Evolutionary conservation across 1,284 basidiomycete genomes (phyloP).

Genomic region (Stygiomarasmius scandens): DNA sequence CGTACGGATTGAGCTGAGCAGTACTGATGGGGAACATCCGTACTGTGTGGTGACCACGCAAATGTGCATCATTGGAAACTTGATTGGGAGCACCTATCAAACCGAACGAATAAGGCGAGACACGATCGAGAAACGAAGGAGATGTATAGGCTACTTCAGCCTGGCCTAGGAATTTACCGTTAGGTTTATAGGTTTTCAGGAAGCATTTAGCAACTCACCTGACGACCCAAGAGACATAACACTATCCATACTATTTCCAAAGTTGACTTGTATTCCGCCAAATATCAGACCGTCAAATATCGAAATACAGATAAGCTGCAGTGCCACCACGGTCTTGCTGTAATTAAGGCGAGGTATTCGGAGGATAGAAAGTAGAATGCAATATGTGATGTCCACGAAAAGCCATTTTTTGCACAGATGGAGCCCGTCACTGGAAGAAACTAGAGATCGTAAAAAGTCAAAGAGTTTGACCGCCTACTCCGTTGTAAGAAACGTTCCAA

Average conservation of each 20-base stretch:
- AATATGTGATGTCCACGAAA: constrained; percentile 64
- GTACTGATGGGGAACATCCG: constrained; percentile 90
- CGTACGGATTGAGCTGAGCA: constrained; percentile 77
- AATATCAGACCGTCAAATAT: constrained; percentile 72
- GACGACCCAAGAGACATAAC: constrained; percentile 23
- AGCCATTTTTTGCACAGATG: constrained; percentile 69
- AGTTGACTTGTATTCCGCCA: constrained; percentile 61
- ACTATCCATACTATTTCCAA: constrained; percentile 26
- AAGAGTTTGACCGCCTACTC: constrained; percentile 65
- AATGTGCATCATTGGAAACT: constrained; percentile 51
- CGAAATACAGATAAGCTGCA: constrained; percentile 62
- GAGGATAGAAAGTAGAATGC: constrained; percentile 61
- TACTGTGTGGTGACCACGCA: constrained; percentile 89
- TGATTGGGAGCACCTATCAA: constrained; percentile 42
- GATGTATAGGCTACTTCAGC: constrained; percentile 44
- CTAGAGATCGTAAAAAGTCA: constrained; percentile 58
- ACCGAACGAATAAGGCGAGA: constrained; percentile 53
- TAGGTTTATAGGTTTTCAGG: background rate
- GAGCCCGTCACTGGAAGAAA: constrained; percentile 43
- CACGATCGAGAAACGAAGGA: constrained; percentile 44
- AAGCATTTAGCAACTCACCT: constrained; percentile 26
- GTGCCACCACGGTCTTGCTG: constrained; percentile 57
- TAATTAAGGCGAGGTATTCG: constrained; percentile 81
- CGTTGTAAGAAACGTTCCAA: background rate
- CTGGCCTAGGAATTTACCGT: constrained; percentile 26